A percentile compares a stretch with the other conserved stretches of the same genome.
These are phyloP conservation scores for Chytridium lagenaria DNA, from an alignment of 371 early-diverging fungal species.

Conservation along the genomic window DNA sequence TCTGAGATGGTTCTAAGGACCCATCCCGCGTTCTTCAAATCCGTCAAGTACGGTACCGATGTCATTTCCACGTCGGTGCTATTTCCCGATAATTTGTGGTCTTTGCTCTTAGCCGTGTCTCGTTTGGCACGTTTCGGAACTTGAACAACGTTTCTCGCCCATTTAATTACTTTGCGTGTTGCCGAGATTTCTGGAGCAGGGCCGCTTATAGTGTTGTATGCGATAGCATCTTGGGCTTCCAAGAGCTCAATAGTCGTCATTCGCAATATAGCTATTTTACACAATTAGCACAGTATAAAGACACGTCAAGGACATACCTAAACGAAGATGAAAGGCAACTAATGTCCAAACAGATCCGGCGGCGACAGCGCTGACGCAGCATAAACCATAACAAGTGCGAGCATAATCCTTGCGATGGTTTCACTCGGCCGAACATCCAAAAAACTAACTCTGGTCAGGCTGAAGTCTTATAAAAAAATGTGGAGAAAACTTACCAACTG, in stretches of 20 bases:
- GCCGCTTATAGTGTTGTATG: background rate
- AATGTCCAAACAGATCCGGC: slow-evolving; percentile 8
- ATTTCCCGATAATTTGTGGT: background rate
- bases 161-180: slow-evolving; percentile 8
- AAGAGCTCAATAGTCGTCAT: slow-evolving; percentile 34
- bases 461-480: background rate
- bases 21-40: background rate
- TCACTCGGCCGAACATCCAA: slow-evolving; percentile 18
- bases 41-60: background rate
- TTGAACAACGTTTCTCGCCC: slow-evolving; percentile 3
- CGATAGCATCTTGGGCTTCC: slow-evolving; percentile 23
- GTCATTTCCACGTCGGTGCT: background rate
- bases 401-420: background rate
- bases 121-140: background rate
- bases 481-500: slow-evolving; percentile 18
- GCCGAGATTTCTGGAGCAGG: slow-evolving; percentile 13
- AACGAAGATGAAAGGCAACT: background rate
- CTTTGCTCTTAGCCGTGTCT: background rate
- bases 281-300: no score
- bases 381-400: slow-evolving; percentile 12
- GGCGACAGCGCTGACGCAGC: background rate
- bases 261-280: slow-evolving; percentile 27
- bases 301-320: no score
- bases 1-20: background rate
- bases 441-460: background rate